These are phyloP conservation scores for Tephrocybe sp. DNA, from an alignment of 768 basidiomycete genomes.

Conservation along the genomic window DNA sequence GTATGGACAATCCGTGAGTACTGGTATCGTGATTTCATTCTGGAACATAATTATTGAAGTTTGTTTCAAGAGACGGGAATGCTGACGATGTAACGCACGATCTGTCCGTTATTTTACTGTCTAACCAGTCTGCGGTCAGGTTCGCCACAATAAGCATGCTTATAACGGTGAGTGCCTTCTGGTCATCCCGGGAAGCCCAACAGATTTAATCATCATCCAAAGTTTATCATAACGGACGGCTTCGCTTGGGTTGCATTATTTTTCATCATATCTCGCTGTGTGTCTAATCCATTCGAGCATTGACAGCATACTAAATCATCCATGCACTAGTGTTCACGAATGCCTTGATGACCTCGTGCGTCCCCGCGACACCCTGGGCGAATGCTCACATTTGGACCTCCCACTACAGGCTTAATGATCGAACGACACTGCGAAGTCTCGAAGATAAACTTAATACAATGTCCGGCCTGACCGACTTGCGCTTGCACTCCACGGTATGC, in stretches of 20 bases:
- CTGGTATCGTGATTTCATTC: too few relatives aligned
- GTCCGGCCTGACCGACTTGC: neutral
- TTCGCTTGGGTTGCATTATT: constrained; percentile 13
- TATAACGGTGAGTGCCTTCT: constrained; percentile 5
- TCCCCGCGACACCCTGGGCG: neutral
- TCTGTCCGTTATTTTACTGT: neutral
- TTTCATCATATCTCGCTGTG: constrained; percentile 13
- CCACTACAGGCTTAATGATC: constrained; percentile 7
- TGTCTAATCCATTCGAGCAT: neutral
- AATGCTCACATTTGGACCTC: neutral
- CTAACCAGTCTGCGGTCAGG: neutral
- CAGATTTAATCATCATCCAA: too few relatives aligned
- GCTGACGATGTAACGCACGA: constrained; percentile 8
- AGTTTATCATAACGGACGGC: neutral
- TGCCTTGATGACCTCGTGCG: constrained; percentile 15
- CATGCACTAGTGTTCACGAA: constrained; percentile 10
- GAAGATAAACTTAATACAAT: neutral
- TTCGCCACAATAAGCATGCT: constrained; percentile 8
- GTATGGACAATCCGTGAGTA: constrained; percentile 13
- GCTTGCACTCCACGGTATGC: neutral
- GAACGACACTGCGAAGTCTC: constrained; percentile 1
- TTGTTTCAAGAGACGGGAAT: constrained; percentile 8
- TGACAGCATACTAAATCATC: too few relatives aligned
- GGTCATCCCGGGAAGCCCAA: neutral
- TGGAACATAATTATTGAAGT: too few relatives aligned